Evolutionary conservation across 129 eudicot genomes (phyloP), one percentile per base, ranked within the genome.

Genomic region (Arctium minus): DNA sequence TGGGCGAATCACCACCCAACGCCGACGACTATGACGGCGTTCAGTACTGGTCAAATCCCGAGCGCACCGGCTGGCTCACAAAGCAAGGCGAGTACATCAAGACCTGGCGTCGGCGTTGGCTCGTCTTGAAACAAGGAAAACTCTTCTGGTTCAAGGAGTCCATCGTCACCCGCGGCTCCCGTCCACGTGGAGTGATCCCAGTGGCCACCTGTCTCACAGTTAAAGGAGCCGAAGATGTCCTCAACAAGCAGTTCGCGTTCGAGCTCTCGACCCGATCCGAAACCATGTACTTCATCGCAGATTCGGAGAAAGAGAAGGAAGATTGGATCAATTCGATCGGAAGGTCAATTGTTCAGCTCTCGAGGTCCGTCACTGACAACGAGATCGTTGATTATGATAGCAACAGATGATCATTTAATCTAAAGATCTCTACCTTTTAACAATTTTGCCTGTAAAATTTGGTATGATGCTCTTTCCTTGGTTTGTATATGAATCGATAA

Each of bases 81-180:
- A 95, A 95, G 80, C 98, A 95, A 91, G 98, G 98, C 78, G 97
- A 95, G 87, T 92, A 92, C 94, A 95, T 95, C 81, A 95, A 95
- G 82, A 95, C 98, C 39, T 95, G 98, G 98, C 96, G 98, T n/a
- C 94, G 98, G 76, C 97, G 98, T 1, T 95, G 97, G 97, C 92
- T 95, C 87, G 88, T 95, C 10, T 78, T 95, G 50, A 95, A 95
- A 75, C 97, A 92, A 76, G 98, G 97, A 5, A 91, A 91, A 36
- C 90, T 95, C 70, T 95, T 95, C 91, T 95, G 98, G 98, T 95
- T 95, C 93, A 95, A 95, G 90, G 98, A 95, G 27, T 69, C 90
- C 46, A 82, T 82, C 72, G 85, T 95, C 74, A 95, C 86, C 1
- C 97, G 94, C 22, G 92, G 89, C 30, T 95, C 98, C 15, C 53